Base-by-base conservation (phyloP, 108 stramenopile genomes). In the Cylindrotheca fusiformis region DNA sequence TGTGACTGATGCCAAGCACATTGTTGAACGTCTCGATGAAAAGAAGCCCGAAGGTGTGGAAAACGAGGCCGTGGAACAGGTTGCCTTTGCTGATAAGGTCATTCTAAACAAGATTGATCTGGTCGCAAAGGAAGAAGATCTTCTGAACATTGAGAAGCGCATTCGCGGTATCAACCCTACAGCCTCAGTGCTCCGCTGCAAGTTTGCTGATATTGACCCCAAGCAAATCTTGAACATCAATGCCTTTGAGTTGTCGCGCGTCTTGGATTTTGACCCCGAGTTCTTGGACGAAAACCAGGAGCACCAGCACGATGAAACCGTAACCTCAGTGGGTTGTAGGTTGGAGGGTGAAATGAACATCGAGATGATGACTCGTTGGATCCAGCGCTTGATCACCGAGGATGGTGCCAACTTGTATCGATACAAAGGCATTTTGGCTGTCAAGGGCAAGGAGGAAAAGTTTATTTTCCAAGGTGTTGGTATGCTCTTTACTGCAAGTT, bases 401-500 rank as follows among this genome's bases (percentile, higher is more conserved):
- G 77, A 86, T n/a, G 95, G 91, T 28, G 89, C 89, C 27, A 84
- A 94, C 59, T 60, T 98, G 32, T 97, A 89, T 63, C 87, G 97
- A 0, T 92, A 93, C 78, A 98, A 98, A 70, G 97, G 97, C 18
- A 71, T 97, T 49, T 48, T 98, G 49, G 74, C 93, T 5, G 82
- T 98, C 63, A 87, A 87, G 44, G 96, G 90, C 3, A 75, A 76
- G 46, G 78, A 81, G 5, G 60, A 88, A 58, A 91, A 93, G 84
- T 96, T 95, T 63, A 85, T 98, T 52, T 95, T 97, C 53, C 96
- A 98, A 69, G 96, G 95, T 36, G 96, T 98, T 26, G 89, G 90
- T 18, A 93, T 93, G 95, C 60, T 93, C 56, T 91, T 96, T 55
- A 53, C 61, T 45, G 93, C 88, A 22, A 53, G 66, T 23, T 82